These are phyloP conservation scores for Vickermania spadyakhi DNA, from an alignment of 208 protist genomes.

Conservation along the genomic window DNA sequence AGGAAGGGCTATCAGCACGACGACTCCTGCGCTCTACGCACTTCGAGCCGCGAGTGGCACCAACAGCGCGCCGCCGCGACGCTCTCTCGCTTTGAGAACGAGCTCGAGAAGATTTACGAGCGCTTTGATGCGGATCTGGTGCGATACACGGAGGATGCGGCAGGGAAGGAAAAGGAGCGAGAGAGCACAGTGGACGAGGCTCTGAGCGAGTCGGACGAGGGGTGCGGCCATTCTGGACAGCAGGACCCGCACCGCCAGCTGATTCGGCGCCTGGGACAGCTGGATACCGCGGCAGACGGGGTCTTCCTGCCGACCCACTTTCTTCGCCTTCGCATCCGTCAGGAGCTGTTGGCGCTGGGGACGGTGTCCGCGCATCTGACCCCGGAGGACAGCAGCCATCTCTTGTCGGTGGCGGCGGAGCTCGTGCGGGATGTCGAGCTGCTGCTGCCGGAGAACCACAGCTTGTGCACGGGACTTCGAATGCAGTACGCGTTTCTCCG, in stretches of 20 bases:
- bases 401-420: conserved; percentile 32
- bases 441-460: conserved; percentile 35
- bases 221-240: no score
- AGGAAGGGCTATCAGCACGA: no score
- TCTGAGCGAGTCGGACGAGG: no score
- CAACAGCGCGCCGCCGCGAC: no score
- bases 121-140: background rate
- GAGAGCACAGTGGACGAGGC: no score
- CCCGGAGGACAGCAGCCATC: conserved; percentile 12
- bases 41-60: no score
- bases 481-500: conserved; percentile 57
- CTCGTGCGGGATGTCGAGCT: conserved; percentile 50
- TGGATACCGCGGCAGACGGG: conserved; percentile 19
- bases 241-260: conserved; percentile 8
- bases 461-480: conserved; percentile 52
- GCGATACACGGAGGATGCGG: no score
- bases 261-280: conserved; percentile 33
- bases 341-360: conserved; percentile 40
- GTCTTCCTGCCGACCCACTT: conserved; percentile 43
- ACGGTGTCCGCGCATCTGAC: conserved; percentile 16
- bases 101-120: background rate
- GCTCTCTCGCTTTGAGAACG: background rate
- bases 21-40: no score
- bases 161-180: no score
- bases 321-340: conserved; percentile 27